Conservation (phyloP, 2,329 filamentous ascomycete species). For the Apiospora saccharicola region DNA sequence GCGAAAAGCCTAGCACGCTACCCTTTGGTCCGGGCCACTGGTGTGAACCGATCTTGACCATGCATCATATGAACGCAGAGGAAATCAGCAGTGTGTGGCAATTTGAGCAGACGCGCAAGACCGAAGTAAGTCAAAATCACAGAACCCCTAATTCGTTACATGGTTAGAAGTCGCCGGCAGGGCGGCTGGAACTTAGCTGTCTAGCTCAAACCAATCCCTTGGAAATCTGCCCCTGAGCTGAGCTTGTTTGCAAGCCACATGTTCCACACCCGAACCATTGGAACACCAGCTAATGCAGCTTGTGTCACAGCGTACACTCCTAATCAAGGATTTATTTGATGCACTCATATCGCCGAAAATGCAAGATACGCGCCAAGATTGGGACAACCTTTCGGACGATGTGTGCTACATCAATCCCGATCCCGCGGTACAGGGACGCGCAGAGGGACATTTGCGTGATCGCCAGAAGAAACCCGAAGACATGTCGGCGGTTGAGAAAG, state of each 20-base stretch:
- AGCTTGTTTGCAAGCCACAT: constrained; percentile 13
- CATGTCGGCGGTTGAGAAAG: constrained; percentile 51
- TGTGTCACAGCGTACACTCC: constrained; percentile 47
- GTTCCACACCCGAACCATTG: background rate
- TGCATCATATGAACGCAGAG: constrained; percentile 62
- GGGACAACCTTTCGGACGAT: constrained; percentile 62
- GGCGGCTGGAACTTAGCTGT: constrained; percentile 9
- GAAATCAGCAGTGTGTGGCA: constrained; percentile 61
- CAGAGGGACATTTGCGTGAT: constrained; percentile 41
- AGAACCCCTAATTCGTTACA: background rate
- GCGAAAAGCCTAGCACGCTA: constrained; percentile 60
- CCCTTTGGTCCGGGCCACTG: constrained; percentile 58
- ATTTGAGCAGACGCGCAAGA: constrained; percentile 58
- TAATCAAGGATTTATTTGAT: constrained; percentile 58
- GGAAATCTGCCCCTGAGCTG: background rate
- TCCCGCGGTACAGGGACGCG: constrained; percentile 44
- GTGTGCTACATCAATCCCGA: constrained; percentile 52
- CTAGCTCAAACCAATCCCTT: background rate
- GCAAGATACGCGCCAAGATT: constrained; percentile 51
- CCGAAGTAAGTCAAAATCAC: constrained; percentile 44
- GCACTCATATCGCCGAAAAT: constrained; percentile 56
- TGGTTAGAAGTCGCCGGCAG: background rate
- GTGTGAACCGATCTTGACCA: constrained; percentile 65
- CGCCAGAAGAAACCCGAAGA: constrained; percentile 49
- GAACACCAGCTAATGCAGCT: constrained; percentile 29